Evolutionary conservation across 2,329 filamentous ascomycete genomes (phyloP), one percentile per base, ranked within the genome.

Genomic region (Elsinoe perseae): DNA sequence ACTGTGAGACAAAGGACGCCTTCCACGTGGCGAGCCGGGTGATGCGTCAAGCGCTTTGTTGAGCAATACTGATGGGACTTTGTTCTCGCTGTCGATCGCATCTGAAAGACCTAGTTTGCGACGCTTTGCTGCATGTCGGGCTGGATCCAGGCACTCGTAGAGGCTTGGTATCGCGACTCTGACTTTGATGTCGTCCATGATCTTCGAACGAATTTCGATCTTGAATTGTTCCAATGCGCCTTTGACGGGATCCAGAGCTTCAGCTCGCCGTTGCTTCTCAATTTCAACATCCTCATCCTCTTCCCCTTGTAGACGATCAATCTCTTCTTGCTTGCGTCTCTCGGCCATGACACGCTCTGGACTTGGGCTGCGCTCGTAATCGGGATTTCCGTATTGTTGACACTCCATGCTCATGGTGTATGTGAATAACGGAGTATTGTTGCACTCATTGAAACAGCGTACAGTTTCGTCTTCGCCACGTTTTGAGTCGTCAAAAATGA

Each of bases 361-460:
- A 60, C 74, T 78, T 9, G 76, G 76, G 59, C 75, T 78, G 56
- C 76, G 71, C 61, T 81, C 77, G 63, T 84, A 83, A 61, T 81
- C 77, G 10, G 82, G 81, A 64, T 84, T 83, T 38, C 83, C 83
- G 64, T 83, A 83, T 60, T 80, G 78, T 61, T 86, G 86, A 56
- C 89, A 84, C 67, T 92, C 86, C 89, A 98, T 95, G 43, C 83
- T 81, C 87, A 98, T 92, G 59, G 81, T 79, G 64, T 97, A 97
- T 1, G 87, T 96, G 74, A 98, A 98, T 61, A 98, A 82, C 4
- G 87, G 81, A 42, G 86, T 85, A 68, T 87, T 85, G 68, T 96
- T 85, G 62, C 87, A 90, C 53, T 84, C 80, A 55, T 82, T 79
- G 69, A 83, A 91, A 68, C 91, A 96, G 60, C 87, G 80, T 62